A percentile compares a stretch with the other conserved stretches of the same genome.
Conservation (phyloP, 1,284 basidiomycete species). For the Apiotrichum mycotoxinovorans region DNA sequence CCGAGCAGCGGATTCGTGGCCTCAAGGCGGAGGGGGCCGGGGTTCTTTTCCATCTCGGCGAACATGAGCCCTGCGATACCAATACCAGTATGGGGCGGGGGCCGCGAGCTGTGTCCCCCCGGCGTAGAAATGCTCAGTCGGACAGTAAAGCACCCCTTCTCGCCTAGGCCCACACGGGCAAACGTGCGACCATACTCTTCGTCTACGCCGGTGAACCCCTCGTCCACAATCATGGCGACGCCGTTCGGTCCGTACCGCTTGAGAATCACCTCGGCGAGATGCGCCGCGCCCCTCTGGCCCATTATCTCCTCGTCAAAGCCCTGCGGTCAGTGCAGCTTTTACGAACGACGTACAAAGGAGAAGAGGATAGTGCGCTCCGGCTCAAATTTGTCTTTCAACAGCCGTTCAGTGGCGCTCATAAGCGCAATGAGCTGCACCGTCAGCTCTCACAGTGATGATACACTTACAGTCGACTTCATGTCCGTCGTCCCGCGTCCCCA, state of each 20-base stretch:
- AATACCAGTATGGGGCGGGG: slow-evolving; percentile 32
- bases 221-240: slow-evolving; percentile 32
- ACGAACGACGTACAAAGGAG: slow-evolving; percentile 1
- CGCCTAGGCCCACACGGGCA: slow-evolving; percentile 30
- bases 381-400: slow-evolving; percentile 21
- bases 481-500: slow-evolving; percentile 32
- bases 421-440: slow-evolving; percentile 12
- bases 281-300: slow-evolving; percentile 27
- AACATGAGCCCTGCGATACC: slow-evolving; percentile 40
- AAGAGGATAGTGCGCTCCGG: slow-evolving; percentile 15
- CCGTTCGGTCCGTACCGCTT: slow-evolving; percentile 27
- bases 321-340: slow-evolving; percentile 7
- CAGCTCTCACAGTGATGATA: neutral
- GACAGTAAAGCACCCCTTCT: slow-evolving; percentile 53
- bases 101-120: slow-evolving; percentile 64
- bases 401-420: slow-evolving; percentile 20
- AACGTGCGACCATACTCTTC: slow-evolving; percentile 28
- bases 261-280: slow-evolving; percentile 22
- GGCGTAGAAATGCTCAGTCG: slow-evolving; percentile 55
- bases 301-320: slow-evolving; percentile 32
- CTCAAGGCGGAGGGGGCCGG: slow-evolving; percentile 6
- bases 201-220: slow-evolving; percentile 34
- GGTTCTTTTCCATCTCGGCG: slow-evolving; percentile 19
- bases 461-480: slow-evolving; percentile 23
- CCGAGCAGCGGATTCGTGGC: slow-evolving; percentile 16